These are phyloP conservation scores for Pseudisothecium myosuroides DNA, from an alignment of 225 moss, liverwort and hornwort species.

Conservation along the genomic window DNA sequence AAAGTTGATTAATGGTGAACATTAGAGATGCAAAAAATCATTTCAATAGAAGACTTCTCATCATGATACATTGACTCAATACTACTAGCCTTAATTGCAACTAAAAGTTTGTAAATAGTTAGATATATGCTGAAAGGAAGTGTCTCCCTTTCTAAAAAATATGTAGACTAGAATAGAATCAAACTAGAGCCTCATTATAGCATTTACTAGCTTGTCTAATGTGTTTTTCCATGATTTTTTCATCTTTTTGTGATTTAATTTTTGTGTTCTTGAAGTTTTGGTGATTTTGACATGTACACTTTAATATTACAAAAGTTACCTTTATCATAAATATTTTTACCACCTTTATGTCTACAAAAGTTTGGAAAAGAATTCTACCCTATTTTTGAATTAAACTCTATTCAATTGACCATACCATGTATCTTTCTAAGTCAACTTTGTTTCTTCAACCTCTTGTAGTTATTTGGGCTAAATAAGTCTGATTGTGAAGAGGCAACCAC, in stretches of 20 bases:
- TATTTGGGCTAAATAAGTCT: background rate
- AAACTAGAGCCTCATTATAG: background rate
- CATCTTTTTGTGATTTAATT: background rate
- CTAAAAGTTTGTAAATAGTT: background rate
- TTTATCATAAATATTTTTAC: background rate
- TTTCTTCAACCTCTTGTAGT: fast-evolving
- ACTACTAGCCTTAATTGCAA: background rate
- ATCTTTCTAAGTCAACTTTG: background rate
- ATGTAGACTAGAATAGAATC: fast-evolving
- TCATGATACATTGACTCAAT: background rate
- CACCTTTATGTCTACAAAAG: background rate
- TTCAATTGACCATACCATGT: background rate
- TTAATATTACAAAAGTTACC: background rate
- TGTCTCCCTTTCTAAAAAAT: background rate
- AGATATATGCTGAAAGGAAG: fast-evolving
- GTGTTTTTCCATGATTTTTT: background rate
- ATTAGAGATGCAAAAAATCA: background rate
- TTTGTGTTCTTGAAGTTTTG: background rate
- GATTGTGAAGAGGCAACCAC: fast-evolving
- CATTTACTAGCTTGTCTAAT: background rate
- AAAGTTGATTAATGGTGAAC: background rate
- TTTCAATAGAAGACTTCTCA: background rate
- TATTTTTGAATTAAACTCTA: background rate
- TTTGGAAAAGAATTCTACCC: background rate
- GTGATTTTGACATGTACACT: background rate